phyloP scores from a whole-genome alignment of 257 asterid genomes.

The Penstemon eatonii region DNA sequence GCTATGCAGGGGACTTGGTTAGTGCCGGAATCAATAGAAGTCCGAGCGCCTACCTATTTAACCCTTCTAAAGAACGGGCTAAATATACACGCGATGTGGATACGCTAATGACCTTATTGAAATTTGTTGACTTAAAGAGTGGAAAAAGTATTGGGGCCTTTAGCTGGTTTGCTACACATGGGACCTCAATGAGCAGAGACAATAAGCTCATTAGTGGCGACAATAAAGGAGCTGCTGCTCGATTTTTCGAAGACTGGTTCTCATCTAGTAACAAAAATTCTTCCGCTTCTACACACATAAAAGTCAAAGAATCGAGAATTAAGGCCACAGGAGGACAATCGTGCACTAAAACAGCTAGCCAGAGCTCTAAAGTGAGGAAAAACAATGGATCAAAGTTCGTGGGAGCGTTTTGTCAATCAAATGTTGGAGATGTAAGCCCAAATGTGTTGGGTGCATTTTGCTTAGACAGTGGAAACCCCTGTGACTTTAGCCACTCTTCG shows the following conservation, averaged over 20 bases:
- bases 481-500: conserved; percentile 62
- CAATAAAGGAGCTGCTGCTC: conserved; percentile 70
- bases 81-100: conserved; percentile 45
- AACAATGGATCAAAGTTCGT: conserved; percentile 39
- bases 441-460: conserved; percentile 65
- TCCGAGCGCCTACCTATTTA: conserved; percentile 59
- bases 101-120: conserved; percentile 54
- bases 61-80: conserved; percentile 53
- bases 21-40: conserved; percentile 66
- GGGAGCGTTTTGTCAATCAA: conserved; percentile 70
- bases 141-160: conserved; percentile 51
- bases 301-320: conserved; percentile 15
- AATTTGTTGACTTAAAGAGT: conserved; percentile 43
- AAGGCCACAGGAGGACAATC: conserved; percentile 53
- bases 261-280: conserved; percentile 11
- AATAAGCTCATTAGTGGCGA: conserved; percentile 64
- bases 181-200: conserved; percentile 64
- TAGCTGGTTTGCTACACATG: conserved; percentile 66
- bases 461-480: conserved; percentile 55
- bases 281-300: conserved; percentile 19
- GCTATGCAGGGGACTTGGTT: conserved; percentile 49
- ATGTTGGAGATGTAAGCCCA: conserved; percentile 71
- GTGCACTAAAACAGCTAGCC: conserved; percentile 45
- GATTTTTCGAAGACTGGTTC: conserved; percentile 69
- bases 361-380: conserved; percentile 55